phyloP scores from a whole-genome alignment of 768 basidiomycete species.

The Panaeolus cyanescens region DNA sequence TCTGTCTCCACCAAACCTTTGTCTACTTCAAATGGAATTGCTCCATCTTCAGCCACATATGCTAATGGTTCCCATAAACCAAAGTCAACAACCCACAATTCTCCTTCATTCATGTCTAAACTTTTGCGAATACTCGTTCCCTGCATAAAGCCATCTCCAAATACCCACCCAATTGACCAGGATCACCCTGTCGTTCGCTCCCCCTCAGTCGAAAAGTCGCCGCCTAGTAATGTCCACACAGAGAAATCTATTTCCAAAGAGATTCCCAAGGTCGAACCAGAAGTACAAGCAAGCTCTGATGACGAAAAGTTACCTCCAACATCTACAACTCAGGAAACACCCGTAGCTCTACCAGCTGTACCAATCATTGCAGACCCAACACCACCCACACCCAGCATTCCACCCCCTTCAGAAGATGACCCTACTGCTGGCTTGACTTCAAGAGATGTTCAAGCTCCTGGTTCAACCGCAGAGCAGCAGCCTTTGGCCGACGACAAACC shows the following conservation, averaged over 20 bases:
- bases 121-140: slow-evolving; percentile 52
- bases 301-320: background rate
- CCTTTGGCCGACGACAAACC: slow-evolving; percentile 31
- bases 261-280: slow-evolving; percentile 2
- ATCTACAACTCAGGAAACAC: slow-evolving; percentile 16
- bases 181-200: slow-evolving; percentile 30
- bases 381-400: slow-evolving; percentile 36
- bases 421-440: slow-evolving; percentile 90
- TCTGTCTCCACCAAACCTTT: background rate
- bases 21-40: background rate
- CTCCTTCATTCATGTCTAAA: slow-evolving; percentile 8
- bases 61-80: background rate
- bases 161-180: slow-evolving; percentile 33
- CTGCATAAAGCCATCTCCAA: slow-evolving; percentile 56
- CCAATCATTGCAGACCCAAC: slow-evolving; percentile 29
- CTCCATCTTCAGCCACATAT: background rate
- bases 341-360: slow-evolving; percentile 19
- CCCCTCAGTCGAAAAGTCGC: slow-evolving; percentile 1
- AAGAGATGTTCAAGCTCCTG: slow-evolving; percentile 91
- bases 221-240: slow-evolving; percentile 3
- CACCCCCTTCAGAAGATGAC: slow-evolving; percentile 48
- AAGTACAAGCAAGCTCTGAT: background rate
- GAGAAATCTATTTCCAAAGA: slow-evolving; percentile 3
- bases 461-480: slow-evolving; percentile 59
- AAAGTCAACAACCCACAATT: background rate